Evolutionary conservation across 2,329 filamentous ascomycete species (phyloP), one percentile per base, ranked within the genome.

Genomic region (Fusarium veterinarium): DNA sequence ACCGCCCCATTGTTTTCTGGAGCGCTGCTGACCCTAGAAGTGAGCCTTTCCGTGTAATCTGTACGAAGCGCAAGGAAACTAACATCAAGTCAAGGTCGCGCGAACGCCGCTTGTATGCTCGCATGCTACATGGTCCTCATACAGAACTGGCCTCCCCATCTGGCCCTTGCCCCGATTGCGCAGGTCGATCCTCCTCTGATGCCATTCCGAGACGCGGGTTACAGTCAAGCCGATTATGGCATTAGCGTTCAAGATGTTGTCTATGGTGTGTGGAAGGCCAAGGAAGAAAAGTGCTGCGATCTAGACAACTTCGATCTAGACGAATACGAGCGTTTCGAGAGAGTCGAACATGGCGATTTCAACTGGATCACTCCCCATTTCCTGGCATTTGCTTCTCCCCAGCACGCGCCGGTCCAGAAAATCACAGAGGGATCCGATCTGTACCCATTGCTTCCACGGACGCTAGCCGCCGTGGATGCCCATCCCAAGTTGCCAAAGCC

Each of bases 91-190:
- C 25, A 45, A 95, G 93, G 92, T 81, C 92, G 96, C 80, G 93
- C 93, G 74, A 99, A 99, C 83, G 95, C 96, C 52, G 95, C 96
- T 33, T 98, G 95, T 81, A 89, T 99, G 79, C 90, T 99, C 49
- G 95, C 96, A 60, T 97, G 95, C 85, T 99, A 99, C 85, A 98
- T 99, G 95, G 95, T 99, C 46, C 85, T 99, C 73, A 97, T 99
- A 77, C 96, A 99, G 84, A 94, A 93, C 45, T 99, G 96, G 96
- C 94, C 96, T 51, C 96, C 96, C 58, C 96, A 99, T 85, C 86
- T 98, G 77, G 96, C 96, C 38, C 89, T 99, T 45, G 95, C 95
- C 17, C 96, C 96, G 19, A 97, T 99, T 79, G 94, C 96, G 11
- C 96, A 99, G 84, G 93, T 97, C 78, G 96, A 99, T 80, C 96